These are phyloP conservation scores for Osmanthus fragrans DNA, from an alignment of 257 asterid species.

Conservation along the genomic window DNA sequence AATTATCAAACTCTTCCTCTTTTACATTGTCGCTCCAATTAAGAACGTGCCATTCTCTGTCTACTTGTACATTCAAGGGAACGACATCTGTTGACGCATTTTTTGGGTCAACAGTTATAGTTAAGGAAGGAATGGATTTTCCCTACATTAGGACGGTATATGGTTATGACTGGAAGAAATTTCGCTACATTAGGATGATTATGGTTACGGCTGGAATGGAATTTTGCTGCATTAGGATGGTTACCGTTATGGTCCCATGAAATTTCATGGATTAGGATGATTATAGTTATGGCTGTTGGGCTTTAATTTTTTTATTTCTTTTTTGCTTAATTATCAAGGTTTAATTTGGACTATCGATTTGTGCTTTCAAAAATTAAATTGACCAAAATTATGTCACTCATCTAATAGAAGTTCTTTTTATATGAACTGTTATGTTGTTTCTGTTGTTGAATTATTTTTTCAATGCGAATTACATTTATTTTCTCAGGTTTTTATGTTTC, in stretches of 20 bases:
- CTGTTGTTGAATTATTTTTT: neutral
- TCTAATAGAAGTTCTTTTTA: neutral
- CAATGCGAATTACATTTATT: too few relatives aligned
- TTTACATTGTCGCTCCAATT: too few relatives aligned
- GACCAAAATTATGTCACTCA: too few relatives aligned
- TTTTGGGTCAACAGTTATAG: neutral
- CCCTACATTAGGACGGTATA: neutral
- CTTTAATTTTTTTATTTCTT: neutral
- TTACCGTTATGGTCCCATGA: neutral
- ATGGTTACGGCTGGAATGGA: neutral
- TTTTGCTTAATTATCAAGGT: neutral
- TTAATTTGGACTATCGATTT: neutral
- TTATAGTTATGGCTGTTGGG: neutral
- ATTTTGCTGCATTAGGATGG: neutral
- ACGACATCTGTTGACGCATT: too few relatives aligned
- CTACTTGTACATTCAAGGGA: too few relatives aligned
- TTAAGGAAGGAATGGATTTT: neutral
- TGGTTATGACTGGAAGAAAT: neutral
- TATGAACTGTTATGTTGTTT: neutral
- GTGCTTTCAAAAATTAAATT: neutral
- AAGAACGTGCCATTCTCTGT: too few relatives aligned
- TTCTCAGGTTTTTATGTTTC: too few relatives aligned
- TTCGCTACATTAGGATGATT: neutral
- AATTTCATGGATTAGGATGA: neutral
- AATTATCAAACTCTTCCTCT: too few relatives aligned